phyloP scores from a whole-genome alignment of 441 rosid species.

The Populus hybrid region DNA sequence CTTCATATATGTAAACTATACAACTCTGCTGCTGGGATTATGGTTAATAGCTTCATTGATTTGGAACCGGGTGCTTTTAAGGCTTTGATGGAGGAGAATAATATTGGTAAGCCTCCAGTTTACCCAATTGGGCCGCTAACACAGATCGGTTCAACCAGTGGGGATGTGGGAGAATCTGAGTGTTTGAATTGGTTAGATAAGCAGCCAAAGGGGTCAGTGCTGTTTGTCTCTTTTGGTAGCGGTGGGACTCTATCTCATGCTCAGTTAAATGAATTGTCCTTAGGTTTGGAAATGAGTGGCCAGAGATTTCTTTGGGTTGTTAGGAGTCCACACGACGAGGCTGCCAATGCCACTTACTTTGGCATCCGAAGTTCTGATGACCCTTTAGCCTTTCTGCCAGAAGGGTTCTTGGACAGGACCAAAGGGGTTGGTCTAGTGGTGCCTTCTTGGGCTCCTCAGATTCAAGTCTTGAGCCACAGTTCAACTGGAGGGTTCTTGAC shows the following conservation, averaged over 20 bases:
- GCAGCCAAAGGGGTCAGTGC: constrained; percentile 24
- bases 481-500: constrained; percentile 48
- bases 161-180: constrained; percentile 3
- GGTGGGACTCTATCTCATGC: constrained; percentile 35
- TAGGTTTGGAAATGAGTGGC: constrained; percentile 41
- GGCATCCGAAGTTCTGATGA: not conserved
- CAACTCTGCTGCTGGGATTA: constrained; percentile 39
- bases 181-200: constrained; percentile 39
- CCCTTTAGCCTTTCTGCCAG: constrained; percentile 31
- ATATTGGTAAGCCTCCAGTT: constrained; percentile 29
- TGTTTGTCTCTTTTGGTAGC: constrained; percentile 25
- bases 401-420: constrained; percentile 37
- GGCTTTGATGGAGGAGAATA: constrained; percentile 32
- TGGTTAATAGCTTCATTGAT: constrained; percentile 43
- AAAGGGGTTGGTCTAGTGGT: constrained; percentile 31
- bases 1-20: constrained; percentile 31
- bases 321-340: constrained; percentile 24
- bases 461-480: constrained; percentile 31
- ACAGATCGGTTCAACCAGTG: constrained; percentile 3
- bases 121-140: constrained; percentile 55
- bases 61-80: constrained; percentile 41
- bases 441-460: constrained; percentile 47
- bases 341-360: constrained; percentile 27
- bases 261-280: constrained; percentile 33
- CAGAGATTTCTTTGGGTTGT: constrained; percentile 42